Percentiles rank a stretch among this genome's conserved stretches.
Evolutionary conservation across 164 flowering plant species (phyloP).

Genomic region (Annona cherimola): DNA sequence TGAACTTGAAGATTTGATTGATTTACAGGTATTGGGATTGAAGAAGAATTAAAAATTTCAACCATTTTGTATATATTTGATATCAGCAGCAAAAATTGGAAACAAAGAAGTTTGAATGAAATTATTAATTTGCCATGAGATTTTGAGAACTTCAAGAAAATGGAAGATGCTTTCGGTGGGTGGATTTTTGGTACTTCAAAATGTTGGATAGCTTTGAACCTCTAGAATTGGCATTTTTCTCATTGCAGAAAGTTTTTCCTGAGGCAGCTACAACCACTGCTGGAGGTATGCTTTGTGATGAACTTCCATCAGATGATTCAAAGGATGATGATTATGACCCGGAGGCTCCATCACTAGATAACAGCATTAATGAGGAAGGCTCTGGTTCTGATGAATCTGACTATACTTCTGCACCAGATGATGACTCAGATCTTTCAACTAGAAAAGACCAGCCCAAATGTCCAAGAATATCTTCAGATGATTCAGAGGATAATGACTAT

Average conservation of each 20-base stretch:
- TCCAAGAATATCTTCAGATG: constrained; percentile 12
- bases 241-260: constrained; percentile 78
- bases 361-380: constrained; percentile 31
- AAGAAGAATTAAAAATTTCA: too few relatives aligned
- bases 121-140: too few relatives aligned
- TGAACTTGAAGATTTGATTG: background rate
- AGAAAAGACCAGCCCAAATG: constrained; percentile 12
- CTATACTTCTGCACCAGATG: constrained; percentile 53
- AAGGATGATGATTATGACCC: constrained; percentile 87
- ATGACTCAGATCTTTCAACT: constrained; percentile 31
- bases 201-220: background rate
- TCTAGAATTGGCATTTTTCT: background rate
- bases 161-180: too few relatives aligned
- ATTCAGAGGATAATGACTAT: constrained; percentile 54
- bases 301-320: constrained; percentile 77
- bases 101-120: too few relatives aligned
- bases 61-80: background rate
- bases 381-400: constrained; percentile 70
- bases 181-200: background rate
- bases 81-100: too few relatives aligned
- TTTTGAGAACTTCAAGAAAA: too few relatives aligned
- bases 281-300: constrained; percentile 37
- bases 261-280: constrained; percentile 58
- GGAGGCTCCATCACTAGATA: constrained; percentile 37
- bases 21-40: background rate